Percentiles rank a stretch among this genome's conserved stretches.
Evolutionary conservation across 306 rosid genomes (phyloP).

Genomic region (Amphicarpaea edgeworthii): DNA sequence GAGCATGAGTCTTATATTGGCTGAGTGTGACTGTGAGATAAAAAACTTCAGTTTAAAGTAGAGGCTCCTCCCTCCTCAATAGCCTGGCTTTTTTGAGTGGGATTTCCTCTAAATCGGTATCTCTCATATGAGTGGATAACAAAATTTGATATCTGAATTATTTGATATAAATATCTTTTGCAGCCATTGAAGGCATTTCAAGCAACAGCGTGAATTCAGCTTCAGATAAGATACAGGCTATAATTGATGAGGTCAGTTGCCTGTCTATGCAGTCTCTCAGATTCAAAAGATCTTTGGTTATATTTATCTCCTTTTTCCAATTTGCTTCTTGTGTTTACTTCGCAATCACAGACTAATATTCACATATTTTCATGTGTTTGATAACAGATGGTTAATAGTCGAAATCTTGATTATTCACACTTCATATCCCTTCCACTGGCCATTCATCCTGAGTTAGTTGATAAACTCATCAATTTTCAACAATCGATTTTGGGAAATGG

Average conservation of each 20-base stretch:
- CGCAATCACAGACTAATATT: constrained; percentile 33
- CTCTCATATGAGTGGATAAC: constrained; percentile 30
- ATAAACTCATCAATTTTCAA: constrained; percentile 81
- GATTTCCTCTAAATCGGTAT: constrained; percentile 38
- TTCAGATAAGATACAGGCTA: constrained; percentile 69
- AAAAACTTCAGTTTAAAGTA: constrained; percentile 31
- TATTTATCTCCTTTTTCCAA: constrained; percentile 17
- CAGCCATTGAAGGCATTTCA: constrained; percentile 86
- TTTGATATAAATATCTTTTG: constrained; percentile 45
- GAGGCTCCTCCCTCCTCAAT: constrained; percentile 27
- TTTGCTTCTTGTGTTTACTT: constrained; percentile 36
- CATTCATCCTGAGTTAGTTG: constrained; percentile 81
- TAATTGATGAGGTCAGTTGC: constrained; percentile 77
- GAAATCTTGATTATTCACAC: constrained; percentile 86
- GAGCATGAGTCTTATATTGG: constrained; percentile 32
- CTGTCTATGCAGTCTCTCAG: constrained; percentile 43
- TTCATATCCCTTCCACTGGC: constrained; percentile 97
- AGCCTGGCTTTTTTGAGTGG: constrained; percentile 7
- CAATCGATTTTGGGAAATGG: constrained; percentile 65
- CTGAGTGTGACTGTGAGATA: constrained; percentile 7
- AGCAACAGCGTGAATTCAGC: constrained; percentile 71
- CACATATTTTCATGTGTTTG: constrained; percentile 42
- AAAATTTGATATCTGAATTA: constrained; percentile 20
- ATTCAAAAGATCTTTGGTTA: constrained; percentile 32
- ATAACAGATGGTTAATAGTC: constrained; percentile 74